Base-by-base conservation (phyloP, 1,284 basidiomycete species). In the Leccinum colubrinum region DNA sequence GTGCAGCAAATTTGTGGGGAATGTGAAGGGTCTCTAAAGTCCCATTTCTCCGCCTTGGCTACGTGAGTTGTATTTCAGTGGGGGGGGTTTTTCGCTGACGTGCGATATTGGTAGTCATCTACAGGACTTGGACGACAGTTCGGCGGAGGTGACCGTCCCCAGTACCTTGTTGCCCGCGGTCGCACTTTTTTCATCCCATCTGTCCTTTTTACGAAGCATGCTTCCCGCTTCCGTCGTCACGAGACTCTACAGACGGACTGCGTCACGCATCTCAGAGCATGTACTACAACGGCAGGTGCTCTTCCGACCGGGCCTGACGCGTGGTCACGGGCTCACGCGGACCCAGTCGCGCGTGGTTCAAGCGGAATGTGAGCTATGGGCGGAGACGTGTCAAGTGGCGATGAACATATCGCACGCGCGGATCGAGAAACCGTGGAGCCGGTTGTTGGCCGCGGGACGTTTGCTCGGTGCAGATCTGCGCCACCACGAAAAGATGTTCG, bases 251-350 rank as follows among this genome's bases (percentile, higher is more conserved):
- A 83, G 92, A 46, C 83, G 83, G 48, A 84, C 90, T 59, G 84
- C 87, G 4, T 77, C 84, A 6, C 84, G 85, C 55, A 72, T 95
- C 8, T 80, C 86, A 1, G 84, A 87, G 59, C 88, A 94, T 70
- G 88, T 96, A 58, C 74, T 91, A 4, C 91, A 94, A 67, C 86
- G 92, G n/a, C 86, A 88, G 63, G 86, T 96, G 41, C 75, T 90
- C 33, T 93, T 90, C 70, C 86, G 91, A 51, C 90, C 92, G 0
- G 84, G 85, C 61, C 82, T 93, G 59, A 80, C 80, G 17, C 72
- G 72, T 12, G 62, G 74, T 7, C 56, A 60, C 14, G 67, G 63
- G 54, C 58, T 74, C 78, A 20, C 72, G 71, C 39, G 86, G 86
- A 60, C 88, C 83, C 55, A 82, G 79, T 68, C 75, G 8, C 67